These are phyloP conservation scores for Coelastrella sp. DNA, from an alignment of 139 green algal genomes.

Conservation along the genomic window DNA sequence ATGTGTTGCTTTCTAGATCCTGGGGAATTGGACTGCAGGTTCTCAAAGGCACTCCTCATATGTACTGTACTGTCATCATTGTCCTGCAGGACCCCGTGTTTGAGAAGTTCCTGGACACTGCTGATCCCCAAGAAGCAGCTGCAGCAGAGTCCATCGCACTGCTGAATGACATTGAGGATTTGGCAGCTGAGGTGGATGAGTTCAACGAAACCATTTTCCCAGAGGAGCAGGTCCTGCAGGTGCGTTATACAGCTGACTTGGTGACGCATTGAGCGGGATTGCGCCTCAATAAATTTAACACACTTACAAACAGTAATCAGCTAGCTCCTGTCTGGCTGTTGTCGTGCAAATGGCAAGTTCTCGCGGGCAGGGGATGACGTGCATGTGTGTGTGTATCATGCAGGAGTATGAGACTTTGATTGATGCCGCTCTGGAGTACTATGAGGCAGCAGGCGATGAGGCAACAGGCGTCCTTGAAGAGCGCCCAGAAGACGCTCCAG, in stretches of 20 bases:
- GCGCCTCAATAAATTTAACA: too few relatives aligned
- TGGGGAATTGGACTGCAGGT: not conserved
- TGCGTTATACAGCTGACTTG: too few relatives aligned
- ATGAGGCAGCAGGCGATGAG: slow-evolving; percentile 16
- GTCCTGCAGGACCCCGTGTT: slow-evolving; percentile 33
- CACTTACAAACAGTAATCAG: too few relatives aligned
- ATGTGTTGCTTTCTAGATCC: too few relatives aligned
- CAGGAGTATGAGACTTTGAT: not conserved
- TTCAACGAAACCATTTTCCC: slow-evolving; percentile 32
- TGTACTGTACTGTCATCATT: not conserved
- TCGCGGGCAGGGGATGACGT: too few relatives aligned
- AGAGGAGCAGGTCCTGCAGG: slow-evolving; percentile 14
- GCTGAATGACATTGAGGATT: not conserved
- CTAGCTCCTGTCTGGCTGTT: too few relatives aligned
- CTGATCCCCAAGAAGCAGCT: slow-evolving; percentile 4
- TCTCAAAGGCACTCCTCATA: too few relatives aligned
- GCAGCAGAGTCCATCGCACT: slow-evolving; percentile 2
- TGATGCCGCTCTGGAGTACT: slow-evolving; percentile 41
- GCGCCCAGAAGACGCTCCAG: not conserved
- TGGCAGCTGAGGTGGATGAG: slow-evolving; percentile 35
- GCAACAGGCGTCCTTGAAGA: not conserved
- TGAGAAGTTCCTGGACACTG: slow-evolving; percentile 37
- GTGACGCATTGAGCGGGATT: too few relatives aligned
- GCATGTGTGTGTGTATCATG: not conserved
- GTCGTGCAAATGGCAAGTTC: too few relatives aligned